Evolutionary conservation across 169 alveolate genomes (phyloP).

Genomic region (Eimeria brunetti): DNA sequence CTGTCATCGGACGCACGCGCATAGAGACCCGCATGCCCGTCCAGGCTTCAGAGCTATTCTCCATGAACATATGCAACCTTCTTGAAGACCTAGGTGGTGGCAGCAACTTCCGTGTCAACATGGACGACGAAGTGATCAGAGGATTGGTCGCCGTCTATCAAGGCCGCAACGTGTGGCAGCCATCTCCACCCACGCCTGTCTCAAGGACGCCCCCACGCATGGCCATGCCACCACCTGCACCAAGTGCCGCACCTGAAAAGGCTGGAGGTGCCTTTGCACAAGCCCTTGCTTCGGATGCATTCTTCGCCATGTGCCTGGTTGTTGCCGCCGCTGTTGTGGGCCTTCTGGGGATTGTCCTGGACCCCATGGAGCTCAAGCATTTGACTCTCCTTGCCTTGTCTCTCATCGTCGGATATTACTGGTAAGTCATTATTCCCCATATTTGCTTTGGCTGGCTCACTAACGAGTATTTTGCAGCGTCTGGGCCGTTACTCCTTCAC

Average conservation of each 20-base stretch:
- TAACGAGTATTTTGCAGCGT: constrained; percentile 19
- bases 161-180: constrained; percentile 76
- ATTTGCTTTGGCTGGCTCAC: not conserved
- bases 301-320: constrained; percentile 78
- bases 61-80: constrained; percentile 89
- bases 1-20: constrained; percentile 92
- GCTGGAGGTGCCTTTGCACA: constrained; percentile 62
- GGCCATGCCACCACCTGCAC: constrained; percentile 9
- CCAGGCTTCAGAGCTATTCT: constrained; percentile 90
- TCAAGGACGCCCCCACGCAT: constrained; percentile 68
- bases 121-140: constrained; percentile 69
- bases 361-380: constrained; percentile 79
- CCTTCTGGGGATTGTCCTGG: constrained; percentile 73
- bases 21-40: constrained; percentile 92
- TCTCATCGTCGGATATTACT: constrained; percentile 77
- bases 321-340: constrained; percentile 77
- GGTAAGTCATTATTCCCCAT: constrained; percentile 11
- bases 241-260: constrained; percentile 3
- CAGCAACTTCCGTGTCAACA: constrained; percentile 85
- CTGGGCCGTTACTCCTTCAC: constrained; percentile 91
- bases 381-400: constrained; percentile 76
- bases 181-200: constrained; percentile 71
- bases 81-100: constrained; percentile 88
- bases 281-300: constrained; percentile 69
- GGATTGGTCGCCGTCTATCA: constrained; percentile 81